Conservation (phyloP, 2,329 filamentous ascomycete species). For the Colletotrichum aenigma region DNA sequence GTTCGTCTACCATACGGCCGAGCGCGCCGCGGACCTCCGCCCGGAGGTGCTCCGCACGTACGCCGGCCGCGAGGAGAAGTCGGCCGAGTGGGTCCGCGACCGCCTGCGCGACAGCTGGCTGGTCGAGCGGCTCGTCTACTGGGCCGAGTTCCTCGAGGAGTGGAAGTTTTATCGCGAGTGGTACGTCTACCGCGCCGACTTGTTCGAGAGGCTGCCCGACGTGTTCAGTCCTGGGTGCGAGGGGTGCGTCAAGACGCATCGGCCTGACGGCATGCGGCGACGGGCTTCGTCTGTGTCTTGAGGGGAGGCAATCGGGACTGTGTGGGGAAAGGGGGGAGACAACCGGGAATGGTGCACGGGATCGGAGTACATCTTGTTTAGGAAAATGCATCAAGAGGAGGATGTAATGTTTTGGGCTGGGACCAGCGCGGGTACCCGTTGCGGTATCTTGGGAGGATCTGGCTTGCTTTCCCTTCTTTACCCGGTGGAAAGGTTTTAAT, state of each 20-base stretch:
- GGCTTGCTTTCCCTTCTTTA: background rate
- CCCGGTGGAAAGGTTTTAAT: background rate
- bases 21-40: constrained; percentile 11
- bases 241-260: constrained; percentile 13
- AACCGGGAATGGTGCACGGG: background rate
- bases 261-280: constrained; percentile 9
- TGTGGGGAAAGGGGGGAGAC: background rate
- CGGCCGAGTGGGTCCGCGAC: constrained; percentile 12
- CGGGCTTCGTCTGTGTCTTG: constrained; percentile 11
- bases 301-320: background rate
- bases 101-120: constrained; percentile 22
- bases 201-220: constrained; percentile 17
- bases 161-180: constrained; percentile 23
- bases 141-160: constrained; percentile 22
- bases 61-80: background rate
- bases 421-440: background rate
- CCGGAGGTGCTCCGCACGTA: constrained; percentile 13
- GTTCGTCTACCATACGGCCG: constrained; percentile 19
- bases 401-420: constrained; percentile 1
- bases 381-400: background rate
- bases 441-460: background rate
- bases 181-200: constrained; percentile 19
- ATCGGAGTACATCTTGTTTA: background rate
- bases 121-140: constrained; percentile 23
- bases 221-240: constrained; percentile 15